phyloP scores from a whole-genome alignment of 78 protist species.

The Planoprotostelium fungivorum region DNA sequence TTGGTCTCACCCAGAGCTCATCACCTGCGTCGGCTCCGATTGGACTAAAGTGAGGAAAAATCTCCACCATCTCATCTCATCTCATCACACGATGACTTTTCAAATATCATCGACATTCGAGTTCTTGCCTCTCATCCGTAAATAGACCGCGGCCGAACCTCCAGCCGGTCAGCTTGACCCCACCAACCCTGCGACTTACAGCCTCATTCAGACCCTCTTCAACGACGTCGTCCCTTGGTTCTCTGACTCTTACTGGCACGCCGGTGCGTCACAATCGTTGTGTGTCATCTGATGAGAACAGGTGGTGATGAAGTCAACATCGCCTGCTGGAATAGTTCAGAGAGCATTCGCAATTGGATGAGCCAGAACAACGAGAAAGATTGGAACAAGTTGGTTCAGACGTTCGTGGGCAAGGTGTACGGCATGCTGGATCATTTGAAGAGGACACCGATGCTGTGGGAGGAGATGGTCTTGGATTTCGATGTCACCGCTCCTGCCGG shows the following conservation, averaged over 20 bases:
- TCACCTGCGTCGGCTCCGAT: slow-evolving; percentile 3
- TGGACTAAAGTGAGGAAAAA: not conserved
- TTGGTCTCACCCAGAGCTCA: not conserved
- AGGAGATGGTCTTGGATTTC: slow-evolving; percentile 9
- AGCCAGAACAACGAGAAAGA: not conserved
- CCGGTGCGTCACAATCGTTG: slow-evolving; percentile 2
- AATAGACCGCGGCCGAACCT: not conserved
- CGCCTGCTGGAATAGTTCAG: slow-evolving; percentile 13
- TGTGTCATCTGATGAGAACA: not conserved
- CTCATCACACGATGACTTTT: too few relatives aligned
- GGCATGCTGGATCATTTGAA: not conserved
- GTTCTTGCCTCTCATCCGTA: not conserved
- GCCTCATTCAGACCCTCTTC: not conserved
- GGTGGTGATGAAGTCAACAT: slow-evolving; percentile 26
- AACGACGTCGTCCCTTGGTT: not conserved
- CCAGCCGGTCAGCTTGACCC: slow-evolving; percentile 11
- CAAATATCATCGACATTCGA: too few relatives aligned
- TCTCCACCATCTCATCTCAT: not conserved
- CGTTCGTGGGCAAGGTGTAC: not conserved
- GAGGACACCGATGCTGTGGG: slow-evolving; percentile 14
- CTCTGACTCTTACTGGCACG: not conserved
- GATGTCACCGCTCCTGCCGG: not conserved
- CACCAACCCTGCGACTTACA: not conserved
- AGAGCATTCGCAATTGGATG: slow-evolving; percentile 4
- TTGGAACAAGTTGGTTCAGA: slow-evolving; percentile 5